Percentiles rank a stretch among this genome's conserved stretches.
Conservation (phyloP, 179 eudicot genomes). For the Corrigiola litoralis region DNA sequence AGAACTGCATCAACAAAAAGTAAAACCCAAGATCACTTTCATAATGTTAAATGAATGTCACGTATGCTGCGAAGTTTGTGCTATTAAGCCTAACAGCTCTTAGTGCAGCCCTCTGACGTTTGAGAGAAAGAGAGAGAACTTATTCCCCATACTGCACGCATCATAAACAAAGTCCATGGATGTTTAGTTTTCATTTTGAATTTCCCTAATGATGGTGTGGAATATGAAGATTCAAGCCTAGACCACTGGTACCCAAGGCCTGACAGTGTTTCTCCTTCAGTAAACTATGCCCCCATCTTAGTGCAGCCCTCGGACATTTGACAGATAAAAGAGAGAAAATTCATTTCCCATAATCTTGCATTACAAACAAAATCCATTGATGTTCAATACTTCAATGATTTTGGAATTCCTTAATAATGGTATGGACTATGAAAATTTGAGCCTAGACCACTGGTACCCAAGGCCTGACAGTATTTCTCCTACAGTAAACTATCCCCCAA, state of each 20-base stretch:
- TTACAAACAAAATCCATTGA: not conserved
- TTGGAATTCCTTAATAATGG: no score
- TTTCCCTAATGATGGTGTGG: no score
- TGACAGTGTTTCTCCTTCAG: no score
- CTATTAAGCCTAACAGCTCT: no score
- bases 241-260: not conserved
- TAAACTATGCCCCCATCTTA: no score
- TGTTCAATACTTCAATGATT: no score
- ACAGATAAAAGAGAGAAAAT: not conserved
- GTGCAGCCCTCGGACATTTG: not conserved
- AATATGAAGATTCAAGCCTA: not conserved
- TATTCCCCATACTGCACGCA: not conserved
- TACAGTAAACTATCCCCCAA: no score
- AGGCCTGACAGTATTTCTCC: no score
- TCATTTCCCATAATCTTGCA: not conserved
- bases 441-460: not conserved
- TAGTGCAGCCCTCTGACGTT: not conserved
- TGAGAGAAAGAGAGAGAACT: not conserved
- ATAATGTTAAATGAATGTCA: no score
- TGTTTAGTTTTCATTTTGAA: no score
- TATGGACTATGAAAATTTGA: not conserved
- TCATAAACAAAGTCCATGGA: not conserved
- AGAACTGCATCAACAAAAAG: not conserved
- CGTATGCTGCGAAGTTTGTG: no score
- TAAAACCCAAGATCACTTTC: no score